A percentile compares a stretch with the other conserved stretches of the same genome.
These are phyloP conservation scores for Sclerotinia subarctica DNA, from an alignment of 2,329 filamentous ascomycete species.

Conservation along the genomic window DNA sequence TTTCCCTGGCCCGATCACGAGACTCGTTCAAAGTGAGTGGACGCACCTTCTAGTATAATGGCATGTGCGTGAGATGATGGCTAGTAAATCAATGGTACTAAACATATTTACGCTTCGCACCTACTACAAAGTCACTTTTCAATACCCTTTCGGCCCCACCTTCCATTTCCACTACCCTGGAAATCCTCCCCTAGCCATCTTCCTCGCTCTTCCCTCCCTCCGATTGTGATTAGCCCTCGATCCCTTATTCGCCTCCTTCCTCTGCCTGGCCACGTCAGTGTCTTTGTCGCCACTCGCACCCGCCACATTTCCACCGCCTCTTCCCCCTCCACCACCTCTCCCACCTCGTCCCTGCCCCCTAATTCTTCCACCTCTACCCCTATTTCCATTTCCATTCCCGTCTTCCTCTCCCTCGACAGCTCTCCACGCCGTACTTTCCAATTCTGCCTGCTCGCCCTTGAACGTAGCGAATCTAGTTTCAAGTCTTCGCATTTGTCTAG, in stretches of 20 bases:
- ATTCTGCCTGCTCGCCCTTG: conserved; percentile 60
- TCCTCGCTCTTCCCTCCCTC: conserved; percentile 64
- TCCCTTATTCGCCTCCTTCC: conserved; percentile 80
- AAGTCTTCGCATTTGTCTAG: conserved; percentile 63
- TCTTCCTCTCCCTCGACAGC: conserved; percentile 51
- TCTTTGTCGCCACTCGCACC: conserved; percentile 65
- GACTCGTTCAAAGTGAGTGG: neutral
- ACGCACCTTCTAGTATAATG: neutral
- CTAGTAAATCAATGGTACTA: neutral
- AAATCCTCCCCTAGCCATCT: conserved; percentile 58
- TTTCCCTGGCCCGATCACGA: too few species aligned
- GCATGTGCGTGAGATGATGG: too few species aligned
- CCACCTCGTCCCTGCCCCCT: conserved; percentile 47
- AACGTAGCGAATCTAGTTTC: conserved; percentile 68
- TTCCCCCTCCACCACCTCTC: conserved; percentile 47
- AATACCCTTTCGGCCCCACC: too few species aligned
- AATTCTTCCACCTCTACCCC: conserved; percentile 46
- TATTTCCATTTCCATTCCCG: conserved; percentile 33
- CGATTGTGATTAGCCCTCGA: conserved; percentile 84
- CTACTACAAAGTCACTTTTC: neutral
- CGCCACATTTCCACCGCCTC: conserved; percentile 58
- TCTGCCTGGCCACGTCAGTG: conserved; percentile 67
- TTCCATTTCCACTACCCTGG: conserved; percentile 27
- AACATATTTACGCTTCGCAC: neutral
- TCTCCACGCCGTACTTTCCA: conserved; percentile 65